phyloP scores from a whole-genome alignment of 805 yeast genomes.

The Candida multigemmis region DNA sequence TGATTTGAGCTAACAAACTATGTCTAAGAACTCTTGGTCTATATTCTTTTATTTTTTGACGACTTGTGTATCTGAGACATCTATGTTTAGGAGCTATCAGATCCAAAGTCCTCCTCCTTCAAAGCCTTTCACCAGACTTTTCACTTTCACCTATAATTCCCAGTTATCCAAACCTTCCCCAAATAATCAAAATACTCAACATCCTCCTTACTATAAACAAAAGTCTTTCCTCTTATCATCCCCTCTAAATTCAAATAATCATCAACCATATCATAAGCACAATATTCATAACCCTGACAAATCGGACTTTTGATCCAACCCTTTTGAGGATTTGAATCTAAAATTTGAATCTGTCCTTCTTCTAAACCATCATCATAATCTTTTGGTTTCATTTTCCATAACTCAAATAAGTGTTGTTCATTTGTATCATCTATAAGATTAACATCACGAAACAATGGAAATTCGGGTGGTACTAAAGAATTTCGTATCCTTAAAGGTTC shows the following conservation, averaged over 20 bases:
- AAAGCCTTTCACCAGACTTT: neutral
- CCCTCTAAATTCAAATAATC: constrained; percentile 6
- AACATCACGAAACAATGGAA: constrained; percentile 17
- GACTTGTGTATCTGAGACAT: too few relatives aligned
- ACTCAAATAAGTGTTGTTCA: constrained; percentile 7
- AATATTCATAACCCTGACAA: constrained; percentile 28
- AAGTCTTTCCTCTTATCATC: constrained; percentile 13
- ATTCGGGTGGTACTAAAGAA: constrained; percentile 31
- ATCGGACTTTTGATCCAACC: constrained; percentile 31
- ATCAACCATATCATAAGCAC: constrained; percentile 26
- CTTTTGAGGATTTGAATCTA: constrained; percentile 25
- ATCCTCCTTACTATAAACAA: constrained; percentile 10
- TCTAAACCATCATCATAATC: constrained; percentile 16
- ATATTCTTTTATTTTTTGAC: too few relatives aligned
- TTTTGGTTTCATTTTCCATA: constrained; percentile 9
- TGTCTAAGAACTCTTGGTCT: too few relatives aligned
- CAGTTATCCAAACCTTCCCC: constrained; percentile 28
- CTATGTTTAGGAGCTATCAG: too few relatives aligned
- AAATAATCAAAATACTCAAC: constrained; percentile 15
- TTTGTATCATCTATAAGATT: constrained; percentile 9
- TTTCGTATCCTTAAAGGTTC: constrained; percentile 23
- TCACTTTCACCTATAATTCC: constrained; percentile 3
- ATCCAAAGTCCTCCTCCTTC: neutral
- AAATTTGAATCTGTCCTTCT: constrained; percentile 6
- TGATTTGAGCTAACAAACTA: too few relatives aligned